Evolutionary conservation across 495 filamentous ascomycete species (phyloP), one percentile per base, ranked within the genome.

Genomic region (Lepidopterella palustris): DNA sequence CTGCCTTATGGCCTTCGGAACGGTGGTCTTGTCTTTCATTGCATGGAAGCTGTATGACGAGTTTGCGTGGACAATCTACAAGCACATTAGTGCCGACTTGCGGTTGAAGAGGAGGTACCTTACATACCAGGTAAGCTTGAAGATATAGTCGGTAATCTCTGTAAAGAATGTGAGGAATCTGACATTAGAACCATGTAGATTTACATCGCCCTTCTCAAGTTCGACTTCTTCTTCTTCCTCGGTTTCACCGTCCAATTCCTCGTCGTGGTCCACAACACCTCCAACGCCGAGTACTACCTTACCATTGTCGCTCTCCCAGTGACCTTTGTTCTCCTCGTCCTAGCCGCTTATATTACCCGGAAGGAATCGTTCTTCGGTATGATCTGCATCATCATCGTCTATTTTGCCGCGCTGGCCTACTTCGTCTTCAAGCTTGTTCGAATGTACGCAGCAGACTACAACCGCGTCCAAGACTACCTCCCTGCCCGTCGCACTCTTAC

Each of bases 211-310:
- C 82, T 97, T 9, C 80, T 98, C 53, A 98, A 98, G 73, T 98
- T 98, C 73, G 93, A 98, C 76, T 97, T 98, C 73, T 98, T 98
- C 82, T 96, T 98, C 80, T 98, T 98, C 82, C 83, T 98, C 53
- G 93, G 91, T 13, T 98, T 98, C 69, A 97, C 92, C 5, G 87
- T 98, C 35, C 93, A 98, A 70, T 97, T 98, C 74, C 78, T 98
- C 27, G 93, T 97, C 61, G 85, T 98, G 57, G 91, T 97, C 39
- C 84, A 82, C 32, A 75, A 81, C 61, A 81, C 79, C 27, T 77
- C 77, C 27, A 79, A 87, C 64, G 73, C 80, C 67, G 93, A 98
- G 71, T 89, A 95, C 68, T 85, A 79, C 45, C 80, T 97, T 57
- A 97, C 95, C 4, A 81, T 92, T 42, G 88, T 85, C 63, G 93